These are phyloP conservation scores for Allium cepa DNA, from an alignment of 106 monocot species.

Conservation along the genomic window DNA sequence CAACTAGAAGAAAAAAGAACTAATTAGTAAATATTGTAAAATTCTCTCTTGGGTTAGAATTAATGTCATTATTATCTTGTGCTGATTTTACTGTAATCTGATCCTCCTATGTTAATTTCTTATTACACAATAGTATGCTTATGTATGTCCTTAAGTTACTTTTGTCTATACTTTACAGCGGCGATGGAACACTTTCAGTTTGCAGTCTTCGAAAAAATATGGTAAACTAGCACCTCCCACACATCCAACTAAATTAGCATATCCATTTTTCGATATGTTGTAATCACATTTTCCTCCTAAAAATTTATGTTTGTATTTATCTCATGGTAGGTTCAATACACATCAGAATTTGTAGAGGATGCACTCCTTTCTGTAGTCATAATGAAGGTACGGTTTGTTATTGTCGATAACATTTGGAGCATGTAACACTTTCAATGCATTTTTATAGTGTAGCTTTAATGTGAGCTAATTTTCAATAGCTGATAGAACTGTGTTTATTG, in stretches of 20 bases:
- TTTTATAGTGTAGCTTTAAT: no score
- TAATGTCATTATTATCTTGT: no score
- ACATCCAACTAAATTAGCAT: neutral
- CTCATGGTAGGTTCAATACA: constrained; percentile 40
- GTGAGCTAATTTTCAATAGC: no score
- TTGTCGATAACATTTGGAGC: no score
- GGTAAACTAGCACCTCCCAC: constrained; percentile 19
- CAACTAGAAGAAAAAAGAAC: no score
- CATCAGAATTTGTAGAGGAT: constrained; percentile 93
- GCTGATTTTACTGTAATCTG: no score
- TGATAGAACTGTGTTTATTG: no score
- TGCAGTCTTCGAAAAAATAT: constrained; percentile 81
- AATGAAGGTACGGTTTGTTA: constrained; percentile 59
- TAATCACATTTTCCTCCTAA: no score
- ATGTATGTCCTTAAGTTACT: neutral
- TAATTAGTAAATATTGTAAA: no score
- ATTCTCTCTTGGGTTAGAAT: no score
- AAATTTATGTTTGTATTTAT: no score
- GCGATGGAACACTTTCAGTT: constrained; percentile 90
- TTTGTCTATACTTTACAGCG: constrained; percentile 34
- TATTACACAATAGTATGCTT: neutral
- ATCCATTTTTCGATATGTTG: neutral
- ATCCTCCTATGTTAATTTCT: neutral
- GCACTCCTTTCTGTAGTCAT: constrained; percentile 72
- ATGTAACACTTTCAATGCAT: no score